These are phyloP conservation scores for Cajanus cajan DNA, from an alignment of 306 rosid genomes.

Conservation along the genomic window DNA sequence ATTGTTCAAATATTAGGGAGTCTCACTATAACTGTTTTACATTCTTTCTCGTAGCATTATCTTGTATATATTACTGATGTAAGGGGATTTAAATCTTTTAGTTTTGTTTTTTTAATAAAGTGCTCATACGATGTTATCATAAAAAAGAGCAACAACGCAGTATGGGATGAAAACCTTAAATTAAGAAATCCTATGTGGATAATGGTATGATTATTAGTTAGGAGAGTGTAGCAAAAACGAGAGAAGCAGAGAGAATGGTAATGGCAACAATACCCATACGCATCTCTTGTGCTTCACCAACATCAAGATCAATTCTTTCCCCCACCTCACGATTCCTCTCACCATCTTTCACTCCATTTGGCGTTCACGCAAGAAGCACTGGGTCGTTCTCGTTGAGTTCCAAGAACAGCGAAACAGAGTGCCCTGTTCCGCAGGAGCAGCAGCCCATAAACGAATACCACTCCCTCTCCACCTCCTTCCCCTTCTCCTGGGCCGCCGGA, in stretches of 20 bases:
- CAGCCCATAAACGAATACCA: constrained; percentile 87
- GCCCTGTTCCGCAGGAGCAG: constrained; percentile 88
- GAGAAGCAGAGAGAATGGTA: background rate
- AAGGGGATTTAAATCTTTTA: no score
- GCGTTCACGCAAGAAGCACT: no score
- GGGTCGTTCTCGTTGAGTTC: constrained; percentile 33
- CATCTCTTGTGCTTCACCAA: background rate
- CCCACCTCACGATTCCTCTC: background rate
- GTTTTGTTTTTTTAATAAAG: no score
- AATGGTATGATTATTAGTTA: background rate
- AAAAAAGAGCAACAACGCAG: no score
- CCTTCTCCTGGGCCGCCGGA: constrained; percentile 85
- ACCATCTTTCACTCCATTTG: no score
- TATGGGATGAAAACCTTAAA: no score
- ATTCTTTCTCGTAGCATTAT: background rate
- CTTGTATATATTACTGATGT: background rate
- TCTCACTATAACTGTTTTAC: background rate
- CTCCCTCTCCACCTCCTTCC: constrained; percentile 70
- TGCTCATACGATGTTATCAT: no score
- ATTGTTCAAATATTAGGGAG: background rate
- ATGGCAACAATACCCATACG: constrained; percentile 42
- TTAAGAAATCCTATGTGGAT: background rate
- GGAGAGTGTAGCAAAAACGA: background rate
- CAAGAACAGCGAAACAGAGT: constrained; percentile 50
- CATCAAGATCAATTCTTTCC: constrained; percentile 12